Evolutionary conservation across 140 eudicot species (phyloP), one percentile per base, ranked within the genome.

Genomic region (Ambrosia hybrid): DNA sequence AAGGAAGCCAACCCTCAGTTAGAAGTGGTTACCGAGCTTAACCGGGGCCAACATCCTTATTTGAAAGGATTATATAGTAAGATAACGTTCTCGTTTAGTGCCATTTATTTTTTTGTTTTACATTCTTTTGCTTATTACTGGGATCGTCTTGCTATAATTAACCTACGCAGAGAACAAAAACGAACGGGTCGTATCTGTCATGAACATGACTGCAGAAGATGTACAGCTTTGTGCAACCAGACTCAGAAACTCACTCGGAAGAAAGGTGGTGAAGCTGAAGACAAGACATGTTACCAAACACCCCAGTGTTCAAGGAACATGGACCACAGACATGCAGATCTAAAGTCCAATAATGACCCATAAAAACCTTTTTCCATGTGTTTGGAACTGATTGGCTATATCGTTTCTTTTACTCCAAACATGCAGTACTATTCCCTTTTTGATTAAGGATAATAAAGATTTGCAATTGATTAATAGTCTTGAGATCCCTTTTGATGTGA

Each of bases 291-390:
- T 87, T 10, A 93, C 97, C 7, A 83, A 82, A 58, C 84, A 93
- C 80, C 97, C 98, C 4, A 93, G 96, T 37, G 98, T 93, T 17
- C 98, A 93, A 84, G 98, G 98, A 36, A 93, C 96, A 30, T 93
- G 98, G 98, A 81, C 91, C 26, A 93, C 96, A 0, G 86, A 17
- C 72, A n/a, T 82, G 79, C 78, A 85, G 79, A 62, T 87, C 41
- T 88, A 78, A 83, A 73, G 55, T 45, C 36, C 64, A 6, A 5
- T 34, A 68, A 72, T 33, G 41, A 21, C 46, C 17, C 12, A 30
- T 15, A 43, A 63, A 67, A 21, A 0, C 59, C 43, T 59, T 67
- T 38, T 52, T 45, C 34, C 11, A 67, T 7, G 51, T 66, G 16
- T 65, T 71, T 12, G n/a, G 49, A 49, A 67, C 38, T 30, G 45